Percentiles rank a stretch among this genome's conserved stretches.
Conservation (phyloP, 1,139 yeast genomes). For the Nakaseomyces uthaithaninus region DNA sequence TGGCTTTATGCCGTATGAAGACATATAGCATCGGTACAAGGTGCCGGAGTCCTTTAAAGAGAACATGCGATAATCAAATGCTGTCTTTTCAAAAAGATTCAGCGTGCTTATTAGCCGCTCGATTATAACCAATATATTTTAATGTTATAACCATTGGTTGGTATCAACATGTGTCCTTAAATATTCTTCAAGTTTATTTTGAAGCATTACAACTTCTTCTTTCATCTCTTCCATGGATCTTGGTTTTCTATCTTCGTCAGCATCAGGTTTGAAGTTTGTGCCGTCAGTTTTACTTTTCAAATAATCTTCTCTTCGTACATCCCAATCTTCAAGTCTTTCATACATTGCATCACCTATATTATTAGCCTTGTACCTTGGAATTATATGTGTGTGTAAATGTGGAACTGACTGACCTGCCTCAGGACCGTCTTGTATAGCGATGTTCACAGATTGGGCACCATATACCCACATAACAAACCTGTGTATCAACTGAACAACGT, state of each 20-base stretch:
- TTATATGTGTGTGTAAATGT: conserved; percentile 86
- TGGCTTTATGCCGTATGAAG: too few species aligned
- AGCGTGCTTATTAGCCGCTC: background rate
- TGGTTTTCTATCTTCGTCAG: conserved; percentile 50
- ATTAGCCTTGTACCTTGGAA: conserved; percentile 64
- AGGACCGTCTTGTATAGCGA: conserved; percentile 93
- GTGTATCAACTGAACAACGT: conserved; percentile 64
- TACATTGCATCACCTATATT: conserved; percentile 71
- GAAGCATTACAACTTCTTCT: conserved; percentile 13
- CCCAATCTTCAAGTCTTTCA: conserved; percentile 47
- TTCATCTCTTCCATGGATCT: conserved; percentile 33
- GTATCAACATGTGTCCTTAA: conserved; percentile 2
- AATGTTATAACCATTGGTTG: conserved; percentile 5
- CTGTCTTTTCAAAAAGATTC: background rate
- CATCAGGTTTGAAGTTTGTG: conserved; percentile 51
- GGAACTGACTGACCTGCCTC: conserved; percentile 93
- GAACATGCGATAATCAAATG: too few species aligned
- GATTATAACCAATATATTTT: too few species aligned
- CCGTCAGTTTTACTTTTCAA: conserved; percentile 45
- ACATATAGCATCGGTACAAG: too few species aligned
- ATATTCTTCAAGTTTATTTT: conserved; percentile 10
- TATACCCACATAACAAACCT: conserved; percentile 54
- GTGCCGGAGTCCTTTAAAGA: too few species aligned
- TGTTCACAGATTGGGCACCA: conserved; percentile 72
- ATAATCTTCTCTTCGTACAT: conserved; percentile 27